Evolutionary conservation across 257 asterid species (phyloP).

Genomic region (Ophiorrhiza pumila): DNA sequence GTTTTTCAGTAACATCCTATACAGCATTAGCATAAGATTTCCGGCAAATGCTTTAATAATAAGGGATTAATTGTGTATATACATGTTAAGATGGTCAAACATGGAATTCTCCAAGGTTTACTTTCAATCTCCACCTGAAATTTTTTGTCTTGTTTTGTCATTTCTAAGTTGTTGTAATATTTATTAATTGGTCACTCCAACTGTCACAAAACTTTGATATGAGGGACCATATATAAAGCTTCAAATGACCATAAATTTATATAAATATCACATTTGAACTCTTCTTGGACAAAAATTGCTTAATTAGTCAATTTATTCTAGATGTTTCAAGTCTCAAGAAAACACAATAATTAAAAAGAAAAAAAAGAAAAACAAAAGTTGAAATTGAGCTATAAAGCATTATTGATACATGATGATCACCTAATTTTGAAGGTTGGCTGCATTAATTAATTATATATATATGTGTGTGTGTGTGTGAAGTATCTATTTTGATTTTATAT

Average conservation of each 20-base stretch:
- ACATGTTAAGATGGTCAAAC: neutral
- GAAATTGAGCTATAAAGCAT: neutral
- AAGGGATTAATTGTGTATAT: no score
- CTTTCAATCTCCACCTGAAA: neutral
- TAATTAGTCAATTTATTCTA: neutral
- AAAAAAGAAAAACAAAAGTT: neutral
- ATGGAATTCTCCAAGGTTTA: neutral
- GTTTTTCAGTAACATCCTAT: no score
- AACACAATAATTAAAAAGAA: no score
- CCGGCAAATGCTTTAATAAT: no score
- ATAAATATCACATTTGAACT: neutral
- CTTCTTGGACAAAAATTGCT: neutral
- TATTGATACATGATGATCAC: neutral
- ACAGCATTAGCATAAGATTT: no score
- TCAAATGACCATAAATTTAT: neutral
- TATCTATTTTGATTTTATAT: neutral
- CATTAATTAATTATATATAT: no score
- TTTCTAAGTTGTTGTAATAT: no score
- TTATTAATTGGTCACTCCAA: no score
- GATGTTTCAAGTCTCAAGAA: neutral
- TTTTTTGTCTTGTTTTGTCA: neutral
- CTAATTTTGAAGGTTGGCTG: neutral
- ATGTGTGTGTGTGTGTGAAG: neutral
- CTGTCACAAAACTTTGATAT: neutral
- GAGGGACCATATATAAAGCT: neutral